Evolutionary conservation across 179 eudicot genomes (phyloP).

Genomic region (Spergularia azorica): DNA sequence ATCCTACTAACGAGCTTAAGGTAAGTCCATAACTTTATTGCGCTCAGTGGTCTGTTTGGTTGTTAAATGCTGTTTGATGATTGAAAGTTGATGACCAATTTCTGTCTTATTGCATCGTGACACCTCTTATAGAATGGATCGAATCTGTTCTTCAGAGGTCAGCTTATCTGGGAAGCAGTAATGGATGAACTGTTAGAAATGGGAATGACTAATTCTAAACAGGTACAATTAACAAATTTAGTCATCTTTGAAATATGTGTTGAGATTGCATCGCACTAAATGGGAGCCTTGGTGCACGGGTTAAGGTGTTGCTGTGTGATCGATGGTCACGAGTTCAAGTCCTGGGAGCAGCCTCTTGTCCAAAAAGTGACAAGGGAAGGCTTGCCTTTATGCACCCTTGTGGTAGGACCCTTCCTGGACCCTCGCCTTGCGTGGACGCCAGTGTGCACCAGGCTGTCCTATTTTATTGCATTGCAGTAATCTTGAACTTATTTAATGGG

Average conservation of each 20-base stretch:
- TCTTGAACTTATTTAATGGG: neutral
- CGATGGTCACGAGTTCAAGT: no score
- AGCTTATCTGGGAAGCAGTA: conserved; percentile 77
- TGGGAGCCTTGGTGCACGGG: no score
- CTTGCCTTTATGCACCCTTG: no score
- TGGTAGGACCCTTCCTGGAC: no score
- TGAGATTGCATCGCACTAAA: neutral
- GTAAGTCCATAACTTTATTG: conserved; percentile 36
- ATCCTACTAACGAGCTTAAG: conserved; percentile 57
- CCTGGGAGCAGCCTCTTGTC: no score
- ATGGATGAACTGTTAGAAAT: conserved; percentile 68
- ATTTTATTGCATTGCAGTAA: neutral
- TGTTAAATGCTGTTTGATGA: conserved; percentile 11
- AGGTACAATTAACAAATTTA: conserved; percentile 38
- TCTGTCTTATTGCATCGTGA: neutral
- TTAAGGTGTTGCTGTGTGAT: no score
- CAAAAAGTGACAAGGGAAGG: no score
- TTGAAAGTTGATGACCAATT: neutral
- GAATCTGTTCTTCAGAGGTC: conserved; percentile 80
- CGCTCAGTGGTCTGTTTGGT: conserved; percentile 2
- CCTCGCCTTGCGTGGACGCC: no score
- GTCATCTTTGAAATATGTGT: neutral
- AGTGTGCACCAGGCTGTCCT: no score
- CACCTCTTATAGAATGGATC: conserved; percentile 56
- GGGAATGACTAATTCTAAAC: conserved; percentile 68